phyloP scores from a whole-genome alignment of 495 filamentous ascomycete genomes.

The Annulohypoxylon nitens region DNA sequence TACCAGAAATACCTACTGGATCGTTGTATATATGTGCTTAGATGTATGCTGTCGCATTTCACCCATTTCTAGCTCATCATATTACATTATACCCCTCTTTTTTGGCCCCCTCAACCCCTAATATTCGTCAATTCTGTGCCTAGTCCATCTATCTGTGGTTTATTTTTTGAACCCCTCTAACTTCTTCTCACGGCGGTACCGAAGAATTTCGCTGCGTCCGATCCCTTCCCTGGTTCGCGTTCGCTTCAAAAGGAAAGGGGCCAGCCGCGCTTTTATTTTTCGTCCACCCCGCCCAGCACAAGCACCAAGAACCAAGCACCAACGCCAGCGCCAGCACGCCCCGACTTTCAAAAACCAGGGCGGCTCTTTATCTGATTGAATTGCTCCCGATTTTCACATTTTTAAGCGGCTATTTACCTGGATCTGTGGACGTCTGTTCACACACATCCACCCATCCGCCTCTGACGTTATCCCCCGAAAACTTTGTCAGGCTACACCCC shows the following conservation, averaged over 20 bases:
- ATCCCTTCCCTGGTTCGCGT: constrained; percentile 43
- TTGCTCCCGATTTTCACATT: constrained; percentile 20
- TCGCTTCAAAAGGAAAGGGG: constrained; percentile 41
- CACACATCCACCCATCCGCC: not conserved
- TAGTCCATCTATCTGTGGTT: constrained; percentile 32
- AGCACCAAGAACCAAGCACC: not conserved
- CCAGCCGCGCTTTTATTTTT: constrained; percentile 47
- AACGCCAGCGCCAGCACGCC: not conserved
- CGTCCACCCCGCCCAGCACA: constrained; percentile 22
- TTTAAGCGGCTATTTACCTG: constrained; percentile 28
- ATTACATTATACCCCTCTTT: constrained; percentile 50
- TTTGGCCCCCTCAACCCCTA: constrained; percentile 48
- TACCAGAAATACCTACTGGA: not conserved
- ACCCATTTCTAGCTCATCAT: constrained; percentile 35
- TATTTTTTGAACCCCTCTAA: constrained; percentile 24
- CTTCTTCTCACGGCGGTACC: constrained; percentile 40
- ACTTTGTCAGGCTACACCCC: constrained; percentile 3
- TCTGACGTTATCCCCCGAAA: constrained; percentile 39
- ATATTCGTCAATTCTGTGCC: constrained; percentile 40
- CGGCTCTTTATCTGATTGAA: constrained; percentile 41
- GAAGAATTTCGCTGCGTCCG: constrained; percentile 37
- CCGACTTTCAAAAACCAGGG: constrained; percentile 32
- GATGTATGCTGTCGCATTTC: constrained; percentile 45
- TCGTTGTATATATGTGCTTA: constrained; percentile 26
- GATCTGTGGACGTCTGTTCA: constrained; percentile 15